These are phyloP conservation scores for Rubia tinctorum DNA, from an alignment of 305 asterid species.

Conservation along the genomic window DNA sequence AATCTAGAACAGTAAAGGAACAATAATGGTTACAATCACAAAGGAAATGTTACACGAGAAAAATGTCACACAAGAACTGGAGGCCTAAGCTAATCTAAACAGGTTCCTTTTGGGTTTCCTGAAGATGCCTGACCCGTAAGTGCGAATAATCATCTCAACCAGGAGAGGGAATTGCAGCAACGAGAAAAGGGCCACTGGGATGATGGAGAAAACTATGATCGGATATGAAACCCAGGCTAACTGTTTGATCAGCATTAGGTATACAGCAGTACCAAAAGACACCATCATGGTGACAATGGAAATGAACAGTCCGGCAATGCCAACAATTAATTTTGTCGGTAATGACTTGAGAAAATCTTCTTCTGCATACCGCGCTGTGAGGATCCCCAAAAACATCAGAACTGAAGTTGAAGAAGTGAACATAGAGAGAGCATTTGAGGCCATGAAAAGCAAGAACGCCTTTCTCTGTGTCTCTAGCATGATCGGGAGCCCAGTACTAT, in stretches of 20 bases:
- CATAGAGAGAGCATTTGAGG: slow-evolving; percentile 36
- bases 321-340: slow-evolving; percentile 37
- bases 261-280: slow-evolving; percentile 30
- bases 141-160: slow-evolving; percentile 34
- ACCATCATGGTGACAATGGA: slow-evolving; percentile 48
- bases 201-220: slow-evolving; percentile 24
- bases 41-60: no score
- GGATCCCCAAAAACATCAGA: slow-evolving; percentile 41
- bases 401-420: slow-evolving; percentile 37
- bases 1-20: no score
- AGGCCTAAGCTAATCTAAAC: no score
- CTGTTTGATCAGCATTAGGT: slow-evolving; percentile 17
- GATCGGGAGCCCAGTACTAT: slow-evolving; percentile 24
- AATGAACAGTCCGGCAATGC: slow-evolving; percentile 33
- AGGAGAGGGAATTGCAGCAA: slow-evolving; percentile 32
- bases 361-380: slow-evolving; percentile 36
- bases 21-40: no score
- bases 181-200: slow-evolving; percentile 31
- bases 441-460: slow-evolving; percentile 16
- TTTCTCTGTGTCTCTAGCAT: slow-evolving; percentile 12
- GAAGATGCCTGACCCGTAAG: slow-evolving; percentile 29
- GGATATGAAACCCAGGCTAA: slow-evolving; percentile 32
- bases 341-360: slow-evolving; percentile 37
- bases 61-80: no score
- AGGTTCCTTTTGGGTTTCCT: slow-evolving; percentile 19